Base-by-base conservation (phyloP, 495 filamentous ascomycete genomes). In the Neurospora sp. region DNA sequence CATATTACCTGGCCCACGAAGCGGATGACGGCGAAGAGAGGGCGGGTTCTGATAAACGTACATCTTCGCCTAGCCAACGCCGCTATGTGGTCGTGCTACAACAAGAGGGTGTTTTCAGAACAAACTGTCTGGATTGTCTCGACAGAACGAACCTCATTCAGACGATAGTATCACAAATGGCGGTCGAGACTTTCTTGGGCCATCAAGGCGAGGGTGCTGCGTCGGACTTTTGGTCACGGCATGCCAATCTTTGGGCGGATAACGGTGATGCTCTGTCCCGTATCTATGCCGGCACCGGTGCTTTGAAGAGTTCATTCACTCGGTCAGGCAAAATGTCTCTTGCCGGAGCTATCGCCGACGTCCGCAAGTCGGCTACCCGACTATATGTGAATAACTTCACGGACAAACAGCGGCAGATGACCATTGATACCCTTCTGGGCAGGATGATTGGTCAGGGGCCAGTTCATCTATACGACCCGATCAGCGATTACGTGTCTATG, bases 321-420 rank as follows among this genome's bases (percentile, higher is more conserved):
- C 87, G 96, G 62, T 90, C 91, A 78, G 96, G 96, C 37, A 99
- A 98, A 82, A 97, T 97, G 94, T 97, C 94, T 18, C 77, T 98
- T 44, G 94, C 94, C 9, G 96, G 96, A 27, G 93, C 93, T n/a
- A 88, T 99, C 72, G 94, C 96, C 66, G 96, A 99, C 83, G 93
- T 92, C 4, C 89, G 96, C 39, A 99, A 99, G 82, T 96, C 93
- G 77, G 95, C 94, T 7, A 94, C 94, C 31, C 87, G 96, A 40
- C 86, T 97, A 71, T 98, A 98, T 80, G 93, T 97, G 80, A 99
- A 98, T 79, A 99, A 97, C 77, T 99, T 99, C 76, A 89, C 93
- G 1, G 96, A 99, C 79, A 97, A 97, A 77, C 91, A 91, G 18
- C 87, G 94, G 71, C 96, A 99, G 79, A 94, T 92, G 74, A 98